Evolutionary conservation across 139 green algal species (phyloP).

Genomic region (Chlamydomonas incerta): DNA sequence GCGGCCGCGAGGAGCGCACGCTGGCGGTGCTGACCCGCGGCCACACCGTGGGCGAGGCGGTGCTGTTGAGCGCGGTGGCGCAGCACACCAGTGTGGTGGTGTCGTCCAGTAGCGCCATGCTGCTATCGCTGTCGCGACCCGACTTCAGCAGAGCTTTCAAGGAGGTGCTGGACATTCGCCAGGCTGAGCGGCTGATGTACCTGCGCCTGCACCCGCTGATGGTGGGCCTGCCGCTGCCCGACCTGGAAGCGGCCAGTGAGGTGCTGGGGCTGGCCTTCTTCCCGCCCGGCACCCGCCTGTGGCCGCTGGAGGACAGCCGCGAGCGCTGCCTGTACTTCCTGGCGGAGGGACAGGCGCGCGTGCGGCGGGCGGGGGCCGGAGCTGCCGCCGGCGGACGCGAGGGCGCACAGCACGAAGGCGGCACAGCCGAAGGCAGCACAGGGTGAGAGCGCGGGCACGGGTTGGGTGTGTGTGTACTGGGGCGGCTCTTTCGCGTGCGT

Average conservation of each 20-base stretch:
- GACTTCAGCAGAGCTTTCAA: conserved; percentile 42
- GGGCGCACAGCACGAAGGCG: neutral
- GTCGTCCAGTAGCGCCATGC: conserved; percentile 14
- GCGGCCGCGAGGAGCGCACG: conserved; percentile 35
- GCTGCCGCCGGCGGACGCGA: neutral
- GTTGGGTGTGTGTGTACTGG: too few species aligned
- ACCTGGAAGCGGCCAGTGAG: conserved; percentile 36
- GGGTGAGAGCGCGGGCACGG: too few species aligned
- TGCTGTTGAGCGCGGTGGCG: conserved; percentile 9
- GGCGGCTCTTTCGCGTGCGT: too few species aligned
- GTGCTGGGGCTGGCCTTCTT: conserved; percentile 40
- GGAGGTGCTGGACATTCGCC: conserved; percentile 44
- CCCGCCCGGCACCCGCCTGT: conserved; percentile 34
- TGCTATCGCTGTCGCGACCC: conserved; percentile 36
- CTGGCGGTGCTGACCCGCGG: conserved; percentile 31
- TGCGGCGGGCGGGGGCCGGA: neutral
- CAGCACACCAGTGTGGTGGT: conserved; percentile 42
- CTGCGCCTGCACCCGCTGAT: conserved; percentile 32
- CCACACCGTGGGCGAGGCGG: conserved; percentile 26
- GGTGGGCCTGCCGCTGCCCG: neutral
- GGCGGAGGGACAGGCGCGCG: conserved; percentile 28
- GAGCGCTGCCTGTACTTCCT: conserved; percentile 41
- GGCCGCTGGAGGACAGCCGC: conserved; percentile 16
- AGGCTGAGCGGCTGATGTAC: conserved; percentile 38
- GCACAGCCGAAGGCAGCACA: neutral